phyloP scores from a whole-genome alignment of 1,139 yeast species.

The Eremothecium cymbalariae region DNA sequence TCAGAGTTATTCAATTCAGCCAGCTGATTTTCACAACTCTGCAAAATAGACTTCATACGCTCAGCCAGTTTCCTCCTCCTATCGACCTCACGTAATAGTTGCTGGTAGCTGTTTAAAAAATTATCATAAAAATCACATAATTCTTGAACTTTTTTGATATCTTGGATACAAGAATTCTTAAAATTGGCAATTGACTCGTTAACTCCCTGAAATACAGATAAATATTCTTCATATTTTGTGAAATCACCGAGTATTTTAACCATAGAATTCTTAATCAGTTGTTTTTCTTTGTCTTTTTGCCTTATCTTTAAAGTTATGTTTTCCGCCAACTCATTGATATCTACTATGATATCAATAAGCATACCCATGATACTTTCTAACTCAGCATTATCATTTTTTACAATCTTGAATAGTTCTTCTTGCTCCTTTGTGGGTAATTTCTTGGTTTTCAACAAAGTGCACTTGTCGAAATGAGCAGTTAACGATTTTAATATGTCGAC shows the following conservation, averaged over 20 bases:
- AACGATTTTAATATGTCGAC: conserved; percentile 62
- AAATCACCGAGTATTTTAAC: conserved; percentile 25
- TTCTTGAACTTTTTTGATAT: conserved; percentile 28
- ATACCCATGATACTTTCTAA: conserved; percentile 34
- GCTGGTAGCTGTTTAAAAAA: conserved; percentile 43
- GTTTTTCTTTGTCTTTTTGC: conserved; percentile 13
- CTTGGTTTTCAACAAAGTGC: conserved; percentile 34
- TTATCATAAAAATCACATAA: conserved; percentile 42
- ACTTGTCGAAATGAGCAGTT: conserved; percentile 78
- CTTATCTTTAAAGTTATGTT: conserved; percentile 13
- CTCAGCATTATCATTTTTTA: conserved; percentile 35
- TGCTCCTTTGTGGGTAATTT: conserved; percentile 23
- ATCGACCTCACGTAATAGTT: conserved; percentile 42
- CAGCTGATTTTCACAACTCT: conserved; percentile 36
- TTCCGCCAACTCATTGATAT: conserved; percentile 28
- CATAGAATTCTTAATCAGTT: conserved; percentile 23
- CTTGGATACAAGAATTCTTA: conserved; percentile 23
- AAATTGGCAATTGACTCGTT: conserved; percentile 21
- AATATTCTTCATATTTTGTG: conserved; percentile 22
- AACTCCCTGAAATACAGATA: conserved; percentile 23
- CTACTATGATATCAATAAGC: conserved; percentile 29
- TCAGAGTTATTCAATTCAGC: conserved; percentile 37
- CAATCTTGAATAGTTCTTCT: conserved; percentile 35
- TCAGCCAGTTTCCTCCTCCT: conserved; percentile 39
- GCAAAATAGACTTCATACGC: conserved; percentile 35